Base-by-base conservation (phyloP, 345 rosid genomes). In the Heritiera fomes region DNA sequence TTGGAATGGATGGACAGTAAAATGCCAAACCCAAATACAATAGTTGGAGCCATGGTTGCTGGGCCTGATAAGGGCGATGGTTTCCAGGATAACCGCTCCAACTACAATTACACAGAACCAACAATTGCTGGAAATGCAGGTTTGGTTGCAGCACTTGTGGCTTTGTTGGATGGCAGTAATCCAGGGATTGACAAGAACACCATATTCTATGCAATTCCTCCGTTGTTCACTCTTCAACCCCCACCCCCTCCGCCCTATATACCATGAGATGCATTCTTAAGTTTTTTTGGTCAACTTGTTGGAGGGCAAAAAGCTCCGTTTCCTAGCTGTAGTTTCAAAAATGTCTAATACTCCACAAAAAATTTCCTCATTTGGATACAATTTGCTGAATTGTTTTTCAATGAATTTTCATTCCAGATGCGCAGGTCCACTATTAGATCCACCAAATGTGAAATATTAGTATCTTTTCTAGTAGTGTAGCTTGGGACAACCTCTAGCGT, bases 21-120 rank as follows among this genome's bases (percentile, higher is more conserved):
- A 56, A 92, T 87, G 79, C 95, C 97, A 59, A 90, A 94, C 84
- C 98, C 98, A 2, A 96, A 96, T 81, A 88, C 85, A 0, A n/a
- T 94, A 12, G 88, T 90, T 30, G 98, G 98, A 83, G 99, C 99
- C 67, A 93, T 96, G 98, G 98, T 96, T 85, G 98, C 95, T 56
- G 98, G 99, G 38, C 99, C 99, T 38, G 98, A 92, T 83, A 88
- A 82, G 86, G 90, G 56, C 0, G 99, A 94, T 3, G 95, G 94
- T 46, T 94, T 92, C 85, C 94, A 61, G 7, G 99, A 94, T 67
- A 90, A 92, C 72, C 95, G 98, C 8, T 82, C 85, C 10, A 89
- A 94, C 90, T 91, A 92, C 86, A 96, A 96, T 85, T 96, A 92
- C 83, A 94, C 98, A 2, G 98, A 92, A 78, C 99, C 99, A 58